These are phyloP conservation scores for Alloteropsis angusta DNA, from an alignment of 202 grass and related monocot species.

Conservation along the genomic window DNA sequence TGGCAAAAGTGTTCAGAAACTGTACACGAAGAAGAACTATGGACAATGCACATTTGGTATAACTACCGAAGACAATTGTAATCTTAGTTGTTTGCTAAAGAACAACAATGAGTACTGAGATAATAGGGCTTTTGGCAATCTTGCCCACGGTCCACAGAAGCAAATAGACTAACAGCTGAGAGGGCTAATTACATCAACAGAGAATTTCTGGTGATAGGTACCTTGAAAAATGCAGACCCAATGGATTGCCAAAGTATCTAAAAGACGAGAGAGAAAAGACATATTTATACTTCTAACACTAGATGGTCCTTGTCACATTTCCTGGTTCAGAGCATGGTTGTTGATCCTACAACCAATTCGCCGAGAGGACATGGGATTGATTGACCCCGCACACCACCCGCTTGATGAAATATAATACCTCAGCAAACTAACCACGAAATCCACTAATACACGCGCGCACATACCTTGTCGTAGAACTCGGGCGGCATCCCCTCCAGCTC, in stretches of 20 bases:
- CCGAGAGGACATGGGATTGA: background rate
- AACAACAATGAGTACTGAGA: background rate
- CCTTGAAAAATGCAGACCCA: background rate
- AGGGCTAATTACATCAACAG: background rate
- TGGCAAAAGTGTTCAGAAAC: background rate
- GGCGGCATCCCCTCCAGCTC: constrained; percentile 33
- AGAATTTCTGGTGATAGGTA: background rate
- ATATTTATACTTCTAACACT: background rate
- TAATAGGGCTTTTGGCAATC: background rate
- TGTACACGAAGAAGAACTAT: background rate
- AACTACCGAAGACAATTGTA: background rate
- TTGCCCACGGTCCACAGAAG: background rate
- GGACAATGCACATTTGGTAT: background rate
- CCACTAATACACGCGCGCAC: background rate
- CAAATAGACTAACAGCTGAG: background rate
- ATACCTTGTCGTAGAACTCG: constrained; percentile 67
- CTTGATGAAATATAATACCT: constrained; percentile 34
- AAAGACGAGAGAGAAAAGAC: background rate
- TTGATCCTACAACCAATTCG: background rate
- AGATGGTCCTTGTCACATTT: background rate
- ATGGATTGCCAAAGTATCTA: background rate
- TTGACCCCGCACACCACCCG: background rate
- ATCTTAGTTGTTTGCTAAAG: background rate
- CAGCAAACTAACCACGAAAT: background rate
- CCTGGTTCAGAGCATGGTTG: background rate